phyloP scores from a whole-genome alignment of 2,329 filamentous ascomycete genomes.

The Hypoxylon sp. region DNA sequence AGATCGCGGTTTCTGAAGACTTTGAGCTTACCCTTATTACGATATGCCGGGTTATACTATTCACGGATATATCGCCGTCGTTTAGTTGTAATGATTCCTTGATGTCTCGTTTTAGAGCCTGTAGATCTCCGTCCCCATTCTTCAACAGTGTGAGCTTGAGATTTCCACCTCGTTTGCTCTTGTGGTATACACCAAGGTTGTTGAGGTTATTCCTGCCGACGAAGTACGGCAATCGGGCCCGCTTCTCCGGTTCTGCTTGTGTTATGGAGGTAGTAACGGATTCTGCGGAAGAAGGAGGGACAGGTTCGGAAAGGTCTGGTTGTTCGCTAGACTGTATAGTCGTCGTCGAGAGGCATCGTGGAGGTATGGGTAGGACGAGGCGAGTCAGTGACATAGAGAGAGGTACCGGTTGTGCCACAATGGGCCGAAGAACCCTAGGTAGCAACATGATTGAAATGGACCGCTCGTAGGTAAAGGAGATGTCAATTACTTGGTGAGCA shows the following conservation, averaged over 20 bases:
- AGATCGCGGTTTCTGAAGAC: neutral
- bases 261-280: conserved; percentile 29
- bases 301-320: conserved; percentile 15
- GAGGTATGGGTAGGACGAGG: conserved; percentile 32
- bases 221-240: conserved; percentile 72
- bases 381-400: conserved; percentile 22
- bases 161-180: conserved; percentile 81
- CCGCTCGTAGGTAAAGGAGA: neutral
- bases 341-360: conserved; percentile 43
- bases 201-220: conserved; percentile 79
- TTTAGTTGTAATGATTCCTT: conserved; percentile 70
- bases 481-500: conserved; percentile 8
- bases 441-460: conserved; percentile 41
- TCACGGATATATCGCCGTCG: conserved; percentile 67
- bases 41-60: conserved; percentile 79
- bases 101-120: conserved; percentile 75
- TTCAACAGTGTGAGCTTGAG: conserved; percentile 81
- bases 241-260: conserved; percentile 46
- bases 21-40: conserved; percentile 74
- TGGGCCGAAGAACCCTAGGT: conserved; percentile 44
- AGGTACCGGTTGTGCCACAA: conserved; percentile 41
- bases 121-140: conserved; percentile 82
- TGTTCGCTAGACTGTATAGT: conserved; percentile 18
- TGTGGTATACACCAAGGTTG: conserved; percentile 83
- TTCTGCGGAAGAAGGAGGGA: conserved; percentile 18